A percentile compares a stretch with the other conserved stretches of the same genome.
Conservation (phyloP, 108 stramenopile species). For the Thalassiosira profunda region DNA sequence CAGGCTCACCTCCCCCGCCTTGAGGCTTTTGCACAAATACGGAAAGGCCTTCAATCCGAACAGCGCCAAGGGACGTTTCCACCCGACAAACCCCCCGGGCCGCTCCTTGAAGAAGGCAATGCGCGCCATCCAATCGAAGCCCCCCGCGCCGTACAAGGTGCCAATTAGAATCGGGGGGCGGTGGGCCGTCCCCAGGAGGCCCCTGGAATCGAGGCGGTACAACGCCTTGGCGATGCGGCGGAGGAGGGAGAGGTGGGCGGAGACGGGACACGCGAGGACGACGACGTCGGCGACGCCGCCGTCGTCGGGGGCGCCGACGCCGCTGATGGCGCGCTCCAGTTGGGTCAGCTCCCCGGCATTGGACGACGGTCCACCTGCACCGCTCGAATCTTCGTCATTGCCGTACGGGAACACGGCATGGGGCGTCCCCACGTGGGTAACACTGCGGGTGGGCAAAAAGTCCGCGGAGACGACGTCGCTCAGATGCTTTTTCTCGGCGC, state of each 20-base stretch:
- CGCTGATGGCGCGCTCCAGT: conserved; percentile 45
- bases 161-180: conserved; percentile 43
- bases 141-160: conserved; percentile 49
- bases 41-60: conserved; percentile 57
- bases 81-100: conserved; percentile 24
- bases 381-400: neutral
- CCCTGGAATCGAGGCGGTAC: conserved; percentile 35
- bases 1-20: conserved; percentile 49
- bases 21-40: conserved; percentile 43
- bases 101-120: conserved; percentile 45
- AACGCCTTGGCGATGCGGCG: conserved; percentile 43
- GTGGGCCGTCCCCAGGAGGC: conserved; percentile 22
- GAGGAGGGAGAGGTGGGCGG: conserved; percentile 44
- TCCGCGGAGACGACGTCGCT: conserved; percentile 44
- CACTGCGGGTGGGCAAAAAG: conserved; percentile 34
- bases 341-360: too few relatives aligned
- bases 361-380: too few relatives aligned
- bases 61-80: conserved; percentile 43
- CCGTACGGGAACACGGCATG: conserved; percentile 52
- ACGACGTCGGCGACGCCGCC: conserved; percentile 45
- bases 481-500: conserved; percentile 45
- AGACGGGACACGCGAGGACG: conserved; percentile 50
- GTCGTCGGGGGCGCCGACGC: conserved; percentile 36
- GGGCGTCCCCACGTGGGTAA: conserved; percentile 45
- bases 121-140: conserved; percentile 54